Evolutionary conservation across 106 monocot species (phyloP).

Genomic region (Alisma plantagoaquatica): DNA sequence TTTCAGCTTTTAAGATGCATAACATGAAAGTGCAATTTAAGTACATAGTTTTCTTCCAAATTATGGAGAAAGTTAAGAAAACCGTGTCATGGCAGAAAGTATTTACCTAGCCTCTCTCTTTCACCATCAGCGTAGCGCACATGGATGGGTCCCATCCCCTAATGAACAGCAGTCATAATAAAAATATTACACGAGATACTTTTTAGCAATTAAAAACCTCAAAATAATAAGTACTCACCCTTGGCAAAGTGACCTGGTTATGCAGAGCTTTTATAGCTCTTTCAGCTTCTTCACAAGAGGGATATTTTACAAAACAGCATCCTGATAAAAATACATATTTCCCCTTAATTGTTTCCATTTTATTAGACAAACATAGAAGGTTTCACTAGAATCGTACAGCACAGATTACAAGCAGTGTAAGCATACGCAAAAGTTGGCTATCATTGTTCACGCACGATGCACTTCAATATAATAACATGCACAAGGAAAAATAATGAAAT

Average conservation of each 20-base stretch:
- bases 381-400: too few relatives aligned
- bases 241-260: conserved; percentile 83
- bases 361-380: neutral
- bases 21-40: too few relatives aligned
- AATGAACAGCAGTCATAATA: too few relatives aligned
- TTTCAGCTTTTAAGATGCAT: too few relatives aligned
- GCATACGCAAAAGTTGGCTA: too few relatives aligned
- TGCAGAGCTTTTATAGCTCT: conserved; percentile 91
- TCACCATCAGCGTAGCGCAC: conserved; percentile 97
- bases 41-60: too few relatives aligned
- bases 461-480: too few relatives aligned
- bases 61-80: neutral
- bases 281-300: conserved; percentile 82
- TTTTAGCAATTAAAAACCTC: neutral
- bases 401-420: too few relatives aligned
- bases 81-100: neutral
- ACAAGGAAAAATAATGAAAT: too few relatives aligned
- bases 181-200: neutral
- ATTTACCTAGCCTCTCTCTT: conserved; percentile 75
- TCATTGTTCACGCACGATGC: too few relatives aligned
- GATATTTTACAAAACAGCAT: conserved; percentile 97
- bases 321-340: conserved; percentile 41
- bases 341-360: neutral
- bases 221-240: conserved; percentile 37
- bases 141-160: conserved; percentile 79